phyloP scores from a whole-genome alignment of 2,329 filamentous ascomycete genomes.

The Apiospora malaysiana region DNA sequence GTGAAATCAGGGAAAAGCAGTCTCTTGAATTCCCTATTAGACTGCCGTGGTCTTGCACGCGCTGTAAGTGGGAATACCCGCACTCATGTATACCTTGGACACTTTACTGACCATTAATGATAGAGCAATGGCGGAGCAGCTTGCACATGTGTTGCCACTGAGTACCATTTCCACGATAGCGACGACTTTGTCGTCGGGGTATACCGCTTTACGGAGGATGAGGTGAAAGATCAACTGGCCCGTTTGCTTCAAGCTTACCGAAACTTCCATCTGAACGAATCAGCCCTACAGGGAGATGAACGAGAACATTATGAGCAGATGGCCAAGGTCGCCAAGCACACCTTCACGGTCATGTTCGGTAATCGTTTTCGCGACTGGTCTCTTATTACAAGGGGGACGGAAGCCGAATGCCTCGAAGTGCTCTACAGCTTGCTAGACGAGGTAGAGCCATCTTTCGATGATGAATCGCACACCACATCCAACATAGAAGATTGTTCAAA shows the following conservation, averaged over 20 bases:
- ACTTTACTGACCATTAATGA: not conserved
- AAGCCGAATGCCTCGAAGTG: constrained; percentile 28
- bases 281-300: constrained; percentile 25
- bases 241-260: not conserved
- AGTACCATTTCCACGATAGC: constrained; percentile 5
- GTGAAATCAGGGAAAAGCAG: not conserved
- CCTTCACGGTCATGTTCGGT: constrained; percentile 46
- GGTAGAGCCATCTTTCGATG: constrained; percentile 23
- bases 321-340: constrained; percentile 43
- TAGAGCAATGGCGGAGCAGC: constrained; percentile 9
- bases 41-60: not conserved
- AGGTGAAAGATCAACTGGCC: not conserved
- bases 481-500: constrained; percentile 41
- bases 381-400: constrained; percentile 26
- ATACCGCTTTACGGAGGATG: not conserved
- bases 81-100: no score
- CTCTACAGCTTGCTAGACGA: constrained; percentile 34
- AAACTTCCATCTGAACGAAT: constrained; percentile 1
- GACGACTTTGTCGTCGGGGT: not conserved
- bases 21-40: not conserved
- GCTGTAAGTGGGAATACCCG: not conserved
- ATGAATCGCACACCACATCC: not conserved
- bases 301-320: constrained; percentile 33
- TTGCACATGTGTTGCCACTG: not conserved
- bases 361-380: constrained; percentile 30